phyloP scores from a whole-genome alignment of 176 grass and related monocot genomes.

The maize (Zea mays) region DNA sequence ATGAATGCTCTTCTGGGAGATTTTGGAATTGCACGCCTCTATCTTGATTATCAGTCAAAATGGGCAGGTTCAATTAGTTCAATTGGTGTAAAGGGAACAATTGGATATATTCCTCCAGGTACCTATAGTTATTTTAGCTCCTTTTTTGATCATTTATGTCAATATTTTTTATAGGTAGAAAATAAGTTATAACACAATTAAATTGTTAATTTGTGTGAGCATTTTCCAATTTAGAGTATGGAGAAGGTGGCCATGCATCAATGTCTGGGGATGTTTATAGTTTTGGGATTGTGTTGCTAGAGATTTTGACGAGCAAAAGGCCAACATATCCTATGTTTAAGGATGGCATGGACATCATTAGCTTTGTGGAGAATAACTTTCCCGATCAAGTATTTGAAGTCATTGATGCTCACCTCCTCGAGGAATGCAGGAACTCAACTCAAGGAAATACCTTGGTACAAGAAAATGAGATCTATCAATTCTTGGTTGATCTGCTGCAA shows the following conservation, averaged over 20 bases:
- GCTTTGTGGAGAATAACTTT: neutral
- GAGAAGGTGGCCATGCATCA: too few relatives aligned
- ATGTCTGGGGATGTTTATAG: constrained; percentile 15
- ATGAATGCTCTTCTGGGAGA: constrained; percentile 56
- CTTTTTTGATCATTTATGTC: too few relatives aligned
- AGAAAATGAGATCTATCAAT: too few relatives aligned
- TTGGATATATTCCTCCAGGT: neutral
- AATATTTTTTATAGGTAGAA: too few relatives aligned
- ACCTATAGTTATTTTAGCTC: too few relatives aligned
- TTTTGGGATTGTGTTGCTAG: constrained; percentile 24
- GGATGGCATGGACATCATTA: neutral
- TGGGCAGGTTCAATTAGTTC: neutral
- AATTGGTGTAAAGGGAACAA: too few relatives aligned
- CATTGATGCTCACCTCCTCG: too few relatives aligned
- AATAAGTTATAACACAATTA: neutral
- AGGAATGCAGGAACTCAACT: too few relatives aligned
- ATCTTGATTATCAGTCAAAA: neutral
- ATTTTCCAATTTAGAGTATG: neutral
- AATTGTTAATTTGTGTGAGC: neutral
- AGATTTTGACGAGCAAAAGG: neutral
- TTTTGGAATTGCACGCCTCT: constrained; percentile 48
- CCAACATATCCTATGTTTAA: constrained; percentile 14
- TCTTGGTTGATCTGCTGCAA: too few relatives aligned
- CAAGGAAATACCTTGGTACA: too few relatives aligned
- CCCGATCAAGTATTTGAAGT: neutral